Percentiles rank a stretch among this genome's conserved stretches.
Conservation (phyloP, 1,284 basidiomycete species). For the Ceratorhiza oryzae-sativae region DNA sequence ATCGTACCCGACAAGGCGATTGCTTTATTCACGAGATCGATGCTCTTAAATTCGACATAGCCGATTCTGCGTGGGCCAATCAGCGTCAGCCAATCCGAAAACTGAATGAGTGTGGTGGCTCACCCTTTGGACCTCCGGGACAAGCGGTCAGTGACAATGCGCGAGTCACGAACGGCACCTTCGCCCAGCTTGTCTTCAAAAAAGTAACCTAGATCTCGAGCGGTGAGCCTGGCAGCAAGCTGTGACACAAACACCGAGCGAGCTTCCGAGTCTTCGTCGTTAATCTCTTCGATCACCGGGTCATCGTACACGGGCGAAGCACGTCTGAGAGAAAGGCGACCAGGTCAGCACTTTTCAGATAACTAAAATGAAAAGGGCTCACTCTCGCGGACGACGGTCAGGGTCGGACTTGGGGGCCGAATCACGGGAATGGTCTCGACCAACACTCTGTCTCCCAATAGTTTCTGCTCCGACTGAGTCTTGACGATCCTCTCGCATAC, state of each 20-base stretch:
- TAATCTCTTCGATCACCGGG: slow-evolving; percentile 63
- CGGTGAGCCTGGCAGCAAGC: slow-evolving; percentile 92
- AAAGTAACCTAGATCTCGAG: slow-evolving; percentile 96
- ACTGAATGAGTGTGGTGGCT: slow-evolving; percentile 46
- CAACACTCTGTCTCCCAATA: slow-evolving; percentile 55
- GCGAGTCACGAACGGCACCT: slow-evolving; percentile 90
- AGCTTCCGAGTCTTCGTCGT: slow-evolving; percentile 90
- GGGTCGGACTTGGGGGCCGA: slow-evolving; percentile 52
- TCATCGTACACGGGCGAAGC: slow-evolving; percentile 76
- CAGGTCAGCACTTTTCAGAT: not conserved
- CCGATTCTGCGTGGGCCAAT: slow-evolving; percentile 68
- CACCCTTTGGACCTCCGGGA: slow-evolving; percentile 96
- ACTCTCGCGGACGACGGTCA: slow-evolving; percentile 60
- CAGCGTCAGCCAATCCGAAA: slow-evolving; percentile 17
- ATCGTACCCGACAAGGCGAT: slow-evolving; percentile 88
- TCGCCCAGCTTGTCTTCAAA: slow-evolving; percentile 97
- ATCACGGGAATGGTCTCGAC: slow-evolving; percentile 37
- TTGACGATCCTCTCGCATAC: slow-evolving; percentile 38
- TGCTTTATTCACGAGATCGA: slow-evolving; percentile 91
- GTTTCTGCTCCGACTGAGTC: slow-evolving; percentile 39
- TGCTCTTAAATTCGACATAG: slow-evolving; percentile 93
- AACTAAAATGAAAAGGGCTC: slow-evolving; percentile 43
- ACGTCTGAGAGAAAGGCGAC: slow-evolving; percentile 55
- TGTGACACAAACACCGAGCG: slow-evolving; percentile 99
- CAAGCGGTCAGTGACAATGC: slow-evolving; percentile 92